Percentiles rank a stretch among this genome's conserved stretches.
phyloP scores from a whole-genome alignment of 768 basidiomycete species.

The Serendipita vermifera region DNA sequence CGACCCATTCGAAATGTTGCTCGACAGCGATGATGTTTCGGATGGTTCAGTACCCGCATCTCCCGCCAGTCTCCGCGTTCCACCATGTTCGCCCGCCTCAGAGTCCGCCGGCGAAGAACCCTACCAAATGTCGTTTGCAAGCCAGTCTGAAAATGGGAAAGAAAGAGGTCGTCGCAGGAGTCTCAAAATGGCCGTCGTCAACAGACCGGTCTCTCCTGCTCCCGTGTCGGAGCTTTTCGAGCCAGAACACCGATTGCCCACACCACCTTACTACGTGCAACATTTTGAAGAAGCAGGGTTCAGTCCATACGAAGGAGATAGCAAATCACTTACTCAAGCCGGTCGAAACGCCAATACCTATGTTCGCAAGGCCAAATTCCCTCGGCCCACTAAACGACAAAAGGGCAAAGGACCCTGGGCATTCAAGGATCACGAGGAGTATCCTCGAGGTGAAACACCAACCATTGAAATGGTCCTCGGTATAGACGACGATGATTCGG shows the following conservation, averaged over 20 bases:
- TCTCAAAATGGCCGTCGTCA: too few species aligned
- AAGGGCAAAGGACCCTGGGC: constrained; percentile 3
- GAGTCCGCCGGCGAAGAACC: too few species aligned
- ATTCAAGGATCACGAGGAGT: background rate
- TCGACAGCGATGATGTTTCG: background rate
- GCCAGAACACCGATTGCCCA: background rate
- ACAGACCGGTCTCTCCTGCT: background rate
- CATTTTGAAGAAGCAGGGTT: background rate
- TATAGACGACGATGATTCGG: background rate
- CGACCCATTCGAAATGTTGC: too few species aligned
- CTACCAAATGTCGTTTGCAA: too few species aligned
- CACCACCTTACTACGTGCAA: background rate
- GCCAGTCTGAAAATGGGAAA: too few species aligned
- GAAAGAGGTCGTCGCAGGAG: too few species aligned
- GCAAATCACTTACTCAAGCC: background rate
- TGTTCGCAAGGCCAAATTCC: background rate
- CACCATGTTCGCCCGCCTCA: background rate
- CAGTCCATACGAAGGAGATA: background rate
- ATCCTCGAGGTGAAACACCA: background rate
- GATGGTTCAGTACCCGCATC: background rate
- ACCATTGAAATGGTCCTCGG: background rate
- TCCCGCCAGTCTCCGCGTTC: background rate
- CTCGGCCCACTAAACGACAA: background rate
- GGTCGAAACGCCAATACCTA: background rate
- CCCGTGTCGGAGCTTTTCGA: background rate